phyloP scores from a whole-genome alignment of 2,329 filamentous ascomycete genomes.

The Metarhizium guizhouense region DNA sequence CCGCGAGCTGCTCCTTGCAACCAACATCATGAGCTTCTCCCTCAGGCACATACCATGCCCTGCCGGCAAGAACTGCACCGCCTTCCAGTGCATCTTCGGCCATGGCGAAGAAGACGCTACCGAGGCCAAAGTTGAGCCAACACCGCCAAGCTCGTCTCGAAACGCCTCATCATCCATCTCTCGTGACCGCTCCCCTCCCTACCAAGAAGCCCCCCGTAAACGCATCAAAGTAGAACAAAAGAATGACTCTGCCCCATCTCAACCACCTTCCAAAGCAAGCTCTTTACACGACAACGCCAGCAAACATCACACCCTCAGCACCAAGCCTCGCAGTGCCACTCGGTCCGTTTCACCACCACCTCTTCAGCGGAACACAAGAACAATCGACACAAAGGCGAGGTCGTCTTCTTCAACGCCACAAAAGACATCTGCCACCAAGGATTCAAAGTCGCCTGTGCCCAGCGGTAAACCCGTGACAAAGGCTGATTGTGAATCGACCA shows the following conservation, averaged over 20 bases:
- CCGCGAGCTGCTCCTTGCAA: background rate
- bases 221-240: slow-evolving; percentile 17
- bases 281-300: background rate
- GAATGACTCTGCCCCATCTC: background rate
- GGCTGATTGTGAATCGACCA: background rate
- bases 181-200: slow-evolving; percentile 3
- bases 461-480: background rate
- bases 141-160: slow-evolving; percentile 1
- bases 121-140: slow-evolving; percentile 7
- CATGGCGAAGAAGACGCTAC: slow-evolving; percentile 26
- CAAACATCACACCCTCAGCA: background rate
- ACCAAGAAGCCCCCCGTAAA: slow-evolving; percentile 22
- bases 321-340: slow-evolving; percentile 11
- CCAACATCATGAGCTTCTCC: slow-evolving; percentile 24
- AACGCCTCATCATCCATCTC: background rate
- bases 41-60: slow-evolving; percentile 44
- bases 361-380: slow-evolving; percentile 11
- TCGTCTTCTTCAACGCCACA: background rate
- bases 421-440: background rate
- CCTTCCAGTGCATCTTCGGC: slow-evolving; percentile 42
- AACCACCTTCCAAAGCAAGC: slow-evolving; percentile 4
- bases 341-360: slow-evolving; percentile 26
- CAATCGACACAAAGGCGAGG: slow-evolving; percentile 1
- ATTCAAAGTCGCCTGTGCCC: background rate
- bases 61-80: slow-evolving; percentile 36